Evolutionary conservation across 2,329 filamentous ascomycete genomes (phyloP), one percentile per base, ranked within the genome.

Genomic region (Colletotrichum limetticola): DNA sequence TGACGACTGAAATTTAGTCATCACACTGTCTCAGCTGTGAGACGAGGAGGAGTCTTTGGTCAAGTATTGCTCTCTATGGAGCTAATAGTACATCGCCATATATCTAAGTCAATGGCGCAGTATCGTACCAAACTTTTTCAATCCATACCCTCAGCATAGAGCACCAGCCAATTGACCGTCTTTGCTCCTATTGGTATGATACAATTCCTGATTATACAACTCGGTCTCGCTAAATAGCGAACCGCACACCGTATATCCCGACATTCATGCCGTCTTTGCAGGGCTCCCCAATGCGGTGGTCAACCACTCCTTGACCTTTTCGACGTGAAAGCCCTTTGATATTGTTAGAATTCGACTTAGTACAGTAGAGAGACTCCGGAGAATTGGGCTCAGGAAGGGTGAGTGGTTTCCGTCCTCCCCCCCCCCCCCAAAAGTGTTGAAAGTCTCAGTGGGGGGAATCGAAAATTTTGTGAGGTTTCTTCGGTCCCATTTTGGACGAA

Each of bases 221-320:
- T 37, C 62, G 35, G 28, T 24, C 35, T 30, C 14, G 49, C 46
- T 26, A n/a, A n/a, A 6, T 35, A 30, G 24, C 28, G 32, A 24
- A 30, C 61, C 46, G n/a, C 9, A 19, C 16, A 19, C 9, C 26
- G 22, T 5, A 11, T 32, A 8, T 26, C n/a, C 2, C 5, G 2
- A 12, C n/a, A 22, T 52, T 5, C 5, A 9, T 4, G 28, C 24
- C 30, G 11, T 35, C 24, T 16, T 37, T 5, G 59, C n/a, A 11
- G 69, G 60, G 19, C 64, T 49, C 26, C 73, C 71, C 16, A 67
- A 30, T 5, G 28, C 35, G 26, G 28, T 56, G 5, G 14, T 37
- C 0, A 75, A 35, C 64, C 65, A 74, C 16, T 63, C 35, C 52
- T 72, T 74, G 30, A 75, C 46, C 37, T 68, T 60, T 19, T 63